phyloP scores from a whole-genome alignment of 345 rosid genomes.

The Moricandia moricandioides region DNA sequence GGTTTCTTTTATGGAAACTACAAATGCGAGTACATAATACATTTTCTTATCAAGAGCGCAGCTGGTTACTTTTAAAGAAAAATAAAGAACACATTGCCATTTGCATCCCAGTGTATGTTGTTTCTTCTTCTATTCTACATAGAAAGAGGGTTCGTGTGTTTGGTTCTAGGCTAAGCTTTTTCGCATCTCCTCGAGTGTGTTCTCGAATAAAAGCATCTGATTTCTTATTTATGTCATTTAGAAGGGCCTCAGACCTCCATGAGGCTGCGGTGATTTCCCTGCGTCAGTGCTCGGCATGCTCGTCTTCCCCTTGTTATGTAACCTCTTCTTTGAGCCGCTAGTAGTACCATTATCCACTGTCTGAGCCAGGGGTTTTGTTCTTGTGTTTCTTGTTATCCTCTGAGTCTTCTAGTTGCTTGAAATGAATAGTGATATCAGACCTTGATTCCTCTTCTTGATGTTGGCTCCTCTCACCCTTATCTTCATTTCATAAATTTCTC shows the following conservation, averaged over 20 bases:
- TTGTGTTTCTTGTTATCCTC: constrained; percentile 16
- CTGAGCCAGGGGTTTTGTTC: constrained; percentile 8
- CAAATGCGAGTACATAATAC: constrained; percentile 21
- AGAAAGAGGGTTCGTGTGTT: constrained; percentile 7
- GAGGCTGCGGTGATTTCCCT: constrained; percentile 22
- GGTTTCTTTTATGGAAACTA: not conserved
- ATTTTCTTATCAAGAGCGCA: constrained; percentile 22
- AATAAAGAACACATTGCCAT: not conserved
- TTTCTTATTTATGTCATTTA: constrained; percentile 34
- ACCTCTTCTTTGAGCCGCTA: constrained; percentile 22
- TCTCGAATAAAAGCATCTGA: constrained; percentile 36
- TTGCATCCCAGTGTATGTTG: constrained; percentile 19
- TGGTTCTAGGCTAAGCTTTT: constrained; percentile 30
- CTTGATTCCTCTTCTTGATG: constrained; percentile 28
- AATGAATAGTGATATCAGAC: constrained; percentile 31
- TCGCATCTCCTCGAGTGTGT: constrained; percentile 33
- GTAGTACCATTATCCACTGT: constrained; percentile 11
- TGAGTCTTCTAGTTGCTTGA: constrained; percentile 34
- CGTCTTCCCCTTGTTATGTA: constrained; percentile 14
- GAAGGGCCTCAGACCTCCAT: constrained; percentile 23
- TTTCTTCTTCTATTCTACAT: constrained; percentile 1
- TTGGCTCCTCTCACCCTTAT: constrained; percentile 18
- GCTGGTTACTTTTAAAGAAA: constrained; percentile 3
- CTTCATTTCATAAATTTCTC: constrained; percentile 20
- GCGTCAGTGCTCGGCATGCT: constrained; percentile 10